Evolutionary conservation across 306 rosid genomes (phyloP), one percentile per base, ranked within the genome.

Genomic region (Comarum palustre): DNA sequence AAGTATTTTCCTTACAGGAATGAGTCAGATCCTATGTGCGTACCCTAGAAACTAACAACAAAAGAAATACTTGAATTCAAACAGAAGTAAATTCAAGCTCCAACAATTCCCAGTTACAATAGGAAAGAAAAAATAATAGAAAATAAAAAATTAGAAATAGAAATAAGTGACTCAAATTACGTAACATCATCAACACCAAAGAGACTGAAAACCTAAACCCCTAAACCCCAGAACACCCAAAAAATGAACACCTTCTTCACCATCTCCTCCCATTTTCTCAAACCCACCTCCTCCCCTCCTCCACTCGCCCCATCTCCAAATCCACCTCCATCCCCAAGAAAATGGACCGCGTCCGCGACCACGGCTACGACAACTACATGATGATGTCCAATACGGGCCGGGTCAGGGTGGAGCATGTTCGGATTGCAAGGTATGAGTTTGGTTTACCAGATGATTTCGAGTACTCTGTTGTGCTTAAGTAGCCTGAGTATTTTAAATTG

Each of bases 401-500:
- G 66, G 77, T 93, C 19, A 90, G 98, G 34, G 89, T 93, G 5
- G 94, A 94, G 73, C 98, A 94, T 43, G 87, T 94, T 43, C 80
- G 96, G 17, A 84, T 94, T 29, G 97, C 97, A 0, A 83, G 98
- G 52, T 52, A 83, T 2, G 92, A 84, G 0, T 64, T 88, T 2
- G 98, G 97, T 2, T 63, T 94, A 62, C 97, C 97, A 0, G 97
- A 87, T 17, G 98, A 94, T 42, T 94, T 94, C 0, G 98, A 94
- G 34, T 67, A 72, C 71, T 93, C 97, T 68, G 91, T 93, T 58
- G 73, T 91, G 80, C 81, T 91, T 43, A 83, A 84, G 60, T 66
- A 87, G 79, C 96, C 98, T 5, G 74, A 84, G 24, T 91, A 64
- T 64, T 93, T 93, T 69, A 80, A 89, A 2, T 59, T 93, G 66